Evolutionary conservation across 352 stramenopile genomes (phyloP).

Genomic region (Hyaloperonospora brassicae): DNA sequence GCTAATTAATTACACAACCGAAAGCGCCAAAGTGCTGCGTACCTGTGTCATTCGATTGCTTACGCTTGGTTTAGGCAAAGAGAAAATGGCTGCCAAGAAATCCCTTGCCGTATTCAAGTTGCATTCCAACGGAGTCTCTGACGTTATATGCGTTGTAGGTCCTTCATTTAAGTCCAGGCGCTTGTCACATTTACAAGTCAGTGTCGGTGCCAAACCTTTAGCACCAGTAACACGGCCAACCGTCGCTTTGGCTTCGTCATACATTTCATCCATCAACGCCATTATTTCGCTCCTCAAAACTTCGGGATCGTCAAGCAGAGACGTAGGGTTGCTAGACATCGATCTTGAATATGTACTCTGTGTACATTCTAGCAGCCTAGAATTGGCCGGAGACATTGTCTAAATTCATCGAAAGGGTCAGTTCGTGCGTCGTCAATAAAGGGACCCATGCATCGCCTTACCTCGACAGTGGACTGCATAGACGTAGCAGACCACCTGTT

Average conservation of each 20-base stretch:
- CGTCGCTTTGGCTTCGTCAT: slow-evolving; percentile 21
- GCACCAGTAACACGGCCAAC: slow-evolving; percentile 18
- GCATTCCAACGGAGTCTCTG: slow-evolving; percentile 24
- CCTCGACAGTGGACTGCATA: too few species aligned
- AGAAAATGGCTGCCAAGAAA: slow-evolving; percentile 16
- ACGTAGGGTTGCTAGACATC: not conserved
- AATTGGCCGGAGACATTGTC: slow-evolving; percentile 20
- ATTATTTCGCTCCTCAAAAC: slow-evolving; percentile 21
- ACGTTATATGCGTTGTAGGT: slow-evolving; percentile 18
- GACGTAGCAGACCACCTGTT: too few species aligned
- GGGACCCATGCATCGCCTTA: too few species aligned
- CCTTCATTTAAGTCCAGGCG: slow-evolving; percentile 15
- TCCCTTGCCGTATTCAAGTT: slow-evolving; percentile 16
- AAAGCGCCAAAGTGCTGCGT: slow-evolving; percentile 15
- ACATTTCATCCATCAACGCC: slow-evolving; percentile 21
- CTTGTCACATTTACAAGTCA: slow-evolving; percentile 22
- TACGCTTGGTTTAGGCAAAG: slow-evolving; percentile 9
- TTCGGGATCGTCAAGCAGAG: slow-evolving; percentile 9
- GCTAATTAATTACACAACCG: slow-evolving; percentile 9
- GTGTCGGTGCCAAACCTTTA: slow-evolving; percentile 13
- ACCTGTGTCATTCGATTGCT: too few species aligned
- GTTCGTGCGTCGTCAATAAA: too few species aligned
- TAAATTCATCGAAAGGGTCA: slow-evolving; percentile 14
- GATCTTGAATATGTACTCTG: slow-evolving; percentile 5
- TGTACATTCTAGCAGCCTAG: slow-evolving; percentile 10